phyloP scores from a whole-genome alignment of 345 rosid species.

The Ricinus communis region DNA sequence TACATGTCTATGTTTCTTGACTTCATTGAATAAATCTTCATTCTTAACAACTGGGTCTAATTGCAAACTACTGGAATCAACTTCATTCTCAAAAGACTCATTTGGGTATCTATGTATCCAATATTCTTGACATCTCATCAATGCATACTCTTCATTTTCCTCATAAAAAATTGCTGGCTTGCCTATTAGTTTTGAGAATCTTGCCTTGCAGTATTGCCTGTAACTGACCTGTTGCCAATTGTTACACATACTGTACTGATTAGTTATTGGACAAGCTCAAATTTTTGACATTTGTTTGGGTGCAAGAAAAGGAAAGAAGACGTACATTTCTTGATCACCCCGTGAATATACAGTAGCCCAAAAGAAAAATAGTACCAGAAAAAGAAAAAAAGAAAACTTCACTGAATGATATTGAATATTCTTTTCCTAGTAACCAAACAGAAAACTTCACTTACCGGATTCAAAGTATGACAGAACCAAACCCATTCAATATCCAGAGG shows the following conservation, averaged over 20 bases:
- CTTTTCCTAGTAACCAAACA: background rate
- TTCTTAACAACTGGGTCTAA: conserved; percentile 15
- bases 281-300: too few relatives aligned
- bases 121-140: conserved; percentile 59
- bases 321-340: background rate
- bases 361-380: too few relatives aligned
- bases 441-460: conserved; percentile 46
- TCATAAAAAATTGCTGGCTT: conserved; percentile 70
- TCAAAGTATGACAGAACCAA: conserved; percentile 91
- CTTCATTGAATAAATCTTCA: conserved; percentile 47
- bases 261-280: too few relatives aligned
- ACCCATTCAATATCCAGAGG: conserved; percentile 96
- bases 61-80: conserved; percentile 34
- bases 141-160: conserved; percentile 77
- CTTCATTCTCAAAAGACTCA: conserved; percentile 77
- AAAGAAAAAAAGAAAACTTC: background rate
- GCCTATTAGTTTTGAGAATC: conserved; percentile 78
- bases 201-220: conserved; percentile 60
- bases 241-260: background rate
- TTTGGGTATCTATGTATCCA: conserved; percentile 59
- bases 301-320: too few relatives aligned
- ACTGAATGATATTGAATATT: too few relatives aligned
- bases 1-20: conserved; percentile 47
- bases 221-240: conserved; percentile 50
- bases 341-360: too few relatives aligned